A percentile compares a stretch with the other conserved stretches of the same genome.
These are phyloP conservation scores for Ammopiptanthus mongolicus DNA, from an alignment of 306 rosid species.

Conservation along the genomic window DNA sequence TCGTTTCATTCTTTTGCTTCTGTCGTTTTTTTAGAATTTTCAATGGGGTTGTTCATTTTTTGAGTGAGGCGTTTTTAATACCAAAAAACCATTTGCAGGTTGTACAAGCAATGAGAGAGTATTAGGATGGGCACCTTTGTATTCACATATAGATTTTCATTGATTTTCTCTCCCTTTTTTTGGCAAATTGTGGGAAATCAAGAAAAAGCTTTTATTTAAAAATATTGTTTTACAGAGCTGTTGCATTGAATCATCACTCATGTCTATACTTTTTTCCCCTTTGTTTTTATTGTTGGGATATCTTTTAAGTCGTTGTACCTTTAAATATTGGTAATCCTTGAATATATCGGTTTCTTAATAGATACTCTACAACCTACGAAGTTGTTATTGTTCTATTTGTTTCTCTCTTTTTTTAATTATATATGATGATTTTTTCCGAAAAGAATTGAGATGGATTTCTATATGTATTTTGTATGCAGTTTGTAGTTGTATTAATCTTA, in stretches of 20 bases:
- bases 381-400: too few species aligned
- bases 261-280: not conserved
- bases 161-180: slow-evolving; percentile 34
- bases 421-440: too few species aligned
- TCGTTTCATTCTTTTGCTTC: slow-evolving; percentile 21
- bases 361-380: not conserved
- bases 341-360: not conserved
- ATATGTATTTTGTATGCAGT: too few species aligned
- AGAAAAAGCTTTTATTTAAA: too few species aligned
- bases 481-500: too few species aligned
- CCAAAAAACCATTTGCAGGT: slow-evolving; percentile 47
- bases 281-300: not conserved
- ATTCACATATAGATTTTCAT: slow-evolving; percentile 54
- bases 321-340: not conserved
- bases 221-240: not conserved
- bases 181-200: too few species aligned
- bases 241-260: slow-evolving; percentile 5
- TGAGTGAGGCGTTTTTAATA: slow-evolving; percentile 28
- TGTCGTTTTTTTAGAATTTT: not conserved
- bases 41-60: slow-evolving; percentile 21
- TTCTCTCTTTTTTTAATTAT: too few species aligned
- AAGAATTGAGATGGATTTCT: too few species aligned
- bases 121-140: slow-evolving; percentile 38
- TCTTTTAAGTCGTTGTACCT: not conserved
- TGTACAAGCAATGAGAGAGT: slow-evolving; percentile 41